Evolutionary conservation across 331 rosid genomes (phyloP).

Genomic region (Prunus yedoensis): DNA sequence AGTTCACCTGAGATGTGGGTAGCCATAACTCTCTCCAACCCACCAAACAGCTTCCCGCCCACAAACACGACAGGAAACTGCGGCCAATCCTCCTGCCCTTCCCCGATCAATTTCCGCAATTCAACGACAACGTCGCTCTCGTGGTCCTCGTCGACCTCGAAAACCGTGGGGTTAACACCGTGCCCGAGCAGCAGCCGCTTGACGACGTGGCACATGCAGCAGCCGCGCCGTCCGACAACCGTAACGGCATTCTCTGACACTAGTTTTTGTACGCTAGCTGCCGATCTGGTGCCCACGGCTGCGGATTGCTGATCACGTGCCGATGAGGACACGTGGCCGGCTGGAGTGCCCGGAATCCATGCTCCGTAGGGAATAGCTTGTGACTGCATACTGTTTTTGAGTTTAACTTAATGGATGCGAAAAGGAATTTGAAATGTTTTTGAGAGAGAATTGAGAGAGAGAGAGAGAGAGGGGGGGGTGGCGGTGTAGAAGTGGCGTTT

Average conservation of each 20-base stretch:
- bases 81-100: conserved; percentile 1
- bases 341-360: conserved; percentile 21
- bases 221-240: conserved; percentile 67
- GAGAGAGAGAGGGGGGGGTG: conserved; percentile 4
- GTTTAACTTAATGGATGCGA: not conserved
- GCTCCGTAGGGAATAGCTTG: conserved; percentile 76
- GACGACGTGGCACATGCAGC: conserved; percentile 92
- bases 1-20: conserved; percentile 88
- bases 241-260: conserved; percentile 73
- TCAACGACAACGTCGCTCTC: conserved; percentile 44
- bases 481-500: not conserved
- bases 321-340: conserved; percentile 22
- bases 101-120: conserved; percentile 17
- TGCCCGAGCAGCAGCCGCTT: conserved; percentile 68
- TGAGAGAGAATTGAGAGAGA: conserved; percentile 13
- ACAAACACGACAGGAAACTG: conserved; percentile 92
- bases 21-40: conserved; percentile 85
- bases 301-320: not conserved
- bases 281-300: not conserved
- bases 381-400: conserved; percentile 39
- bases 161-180: conserved; percentile 74
- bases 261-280: conserved; percentile 22
- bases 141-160: conserved; percentile 60
- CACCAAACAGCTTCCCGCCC: conserved; percentile 88
- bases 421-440: not conserved